Base-by-base conservation (phyloP, 202 grass and related monocot genomes). In the Setaria viridis region DNA sequence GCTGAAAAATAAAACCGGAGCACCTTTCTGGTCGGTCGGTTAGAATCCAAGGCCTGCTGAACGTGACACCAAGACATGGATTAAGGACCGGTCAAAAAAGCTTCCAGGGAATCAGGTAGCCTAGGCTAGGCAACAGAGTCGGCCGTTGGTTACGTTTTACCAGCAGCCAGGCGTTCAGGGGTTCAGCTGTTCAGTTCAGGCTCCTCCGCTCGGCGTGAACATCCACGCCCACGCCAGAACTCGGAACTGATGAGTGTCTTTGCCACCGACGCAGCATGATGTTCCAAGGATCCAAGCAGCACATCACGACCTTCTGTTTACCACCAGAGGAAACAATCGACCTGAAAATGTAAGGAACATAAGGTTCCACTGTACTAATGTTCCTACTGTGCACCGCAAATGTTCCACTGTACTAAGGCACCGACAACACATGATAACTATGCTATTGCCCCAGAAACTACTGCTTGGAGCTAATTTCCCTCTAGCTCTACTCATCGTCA, bases 251-350 rank as follows among this genome's bases (percentile, higher is more conserved):
- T 32, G 78, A 19, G 72, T 35, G 71, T 72, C 46, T 84, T 89
- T 9, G 47, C 55, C 11, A 83, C 68, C 10, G 46, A 48, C 11
- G 80, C 76, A 35, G 64, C 70, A 67, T 89, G 74, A 67, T 86
- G 74, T 48, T 84, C 75, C 68, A 77, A 72, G 56, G 76, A 72
- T 80, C 79, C 68, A 80, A 72, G 80, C 86, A 50, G 45, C 74
- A 84, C 9, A 34, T 82, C n/a, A 72, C 68, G 30, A 80, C 86
- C 69, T 62, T 79, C 30, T 74, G 62, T 69, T 19, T 77, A 13
- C 21, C 33, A 13, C 21, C 33, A n/a, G 43, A 67, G 25, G 2
- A 41, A 39, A 39, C 37, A 39, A 39, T 39, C 37, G 4, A 39
- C 37, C 37, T 39, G 4, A 39, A 5, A 41, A 41, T 4, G 39